phyloP scores from a whole-genome alignment of 1,284 basidiomycete genomes.

The Rhodotorula sp. region DNA sequence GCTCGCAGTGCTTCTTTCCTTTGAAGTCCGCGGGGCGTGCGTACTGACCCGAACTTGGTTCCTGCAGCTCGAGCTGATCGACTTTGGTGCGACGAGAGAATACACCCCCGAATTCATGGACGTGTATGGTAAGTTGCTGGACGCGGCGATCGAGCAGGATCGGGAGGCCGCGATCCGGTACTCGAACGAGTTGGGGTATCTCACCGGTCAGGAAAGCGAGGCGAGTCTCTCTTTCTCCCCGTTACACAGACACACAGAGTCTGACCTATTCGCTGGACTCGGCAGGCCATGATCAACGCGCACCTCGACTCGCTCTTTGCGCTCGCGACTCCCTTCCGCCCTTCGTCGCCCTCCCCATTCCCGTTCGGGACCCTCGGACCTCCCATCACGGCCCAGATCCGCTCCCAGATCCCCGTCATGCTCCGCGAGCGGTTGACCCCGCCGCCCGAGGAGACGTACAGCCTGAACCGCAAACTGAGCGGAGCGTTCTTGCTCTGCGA shows the following conservation, averaged over 20 bases:
- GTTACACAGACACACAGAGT: neutral
- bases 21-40: neutral
- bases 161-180: constrained; percentile 67
- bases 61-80: constrained; percentile 77
- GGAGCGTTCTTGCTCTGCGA: constrained; percentile 91
- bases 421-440: constrained; percentile 83
- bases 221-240: constrained; percentile 53
- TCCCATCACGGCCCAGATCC: constrained; percentile 70
- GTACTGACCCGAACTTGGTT: neutral
- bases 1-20: too few species aligned
- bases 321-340: constrained; percentile 75
- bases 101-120: constrained; percentile 88
- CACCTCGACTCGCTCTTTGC: constrained; percentile 77
- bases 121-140: constrained; percentile 76
- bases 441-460: constrained; percentile 91
- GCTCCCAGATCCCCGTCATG: constrained; percentile 86
- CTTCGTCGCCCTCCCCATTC: constrained; percentile 61
- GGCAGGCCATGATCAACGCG: constrained; percentile 79
- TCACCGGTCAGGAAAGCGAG: constrained; percentile 84
- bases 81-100: constrained; percentile 90
- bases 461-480: constrained; percentile 89
- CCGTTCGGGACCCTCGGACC: constrained; percentile 60
- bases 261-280: neutral
- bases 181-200: constrained; percentile 79
- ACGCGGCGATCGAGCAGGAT: constrained; percentile 73